Conservation (phyloP, 2,329 filamentous ascomycete species). For the Fragosphaeria purpurea region DNA sequence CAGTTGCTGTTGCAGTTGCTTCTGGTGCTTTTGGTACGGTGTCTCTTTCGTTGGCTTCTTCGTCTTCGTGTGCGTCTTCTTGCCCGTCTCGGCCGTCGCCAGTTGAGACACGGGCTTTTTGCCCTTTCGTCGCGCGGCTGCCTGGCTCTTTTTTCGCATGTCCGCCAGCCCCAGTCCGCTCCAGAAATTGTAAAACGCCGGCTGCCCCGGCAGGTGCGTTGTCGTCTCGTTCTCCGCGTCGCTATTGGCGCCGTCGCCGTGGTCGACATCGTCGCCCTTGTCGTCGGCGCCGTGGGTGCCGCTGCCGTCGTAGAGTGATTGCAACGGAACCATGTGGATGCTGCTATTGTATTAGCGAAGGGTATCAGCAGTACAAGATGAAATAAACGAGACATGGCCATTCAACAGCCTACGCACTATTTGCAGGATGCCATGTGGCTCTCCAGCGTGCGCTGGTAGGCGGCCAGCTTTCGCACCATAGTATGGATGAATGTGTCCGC, state of each 20-base stretch:
- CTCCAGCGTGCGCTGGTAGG: background rate
- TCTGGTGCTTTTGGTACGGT: background rate
- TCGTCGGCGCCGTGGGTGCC: background rate
- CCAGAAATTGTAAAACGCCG: slow-evolving; percentile 2
- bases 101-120: background rate
- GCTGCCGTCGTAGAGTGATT: background rate
- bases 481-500: background rate
- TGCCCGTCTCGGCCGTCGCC: background rate
- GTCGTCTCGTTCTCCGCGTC: background rate
- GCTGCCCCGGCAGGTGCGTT: background rate
- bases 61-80: background rate
- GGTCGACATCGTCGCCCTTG: background rate
- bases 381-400: no score
- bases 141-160: background rate
- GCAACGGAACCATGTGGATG: slow-evolving; percentile 2
- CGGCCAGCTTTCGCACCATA: background rate
- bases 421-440: slow-evolving; percentile 4
- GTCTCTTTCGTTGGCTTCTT: background rate
- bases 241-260: background rate
- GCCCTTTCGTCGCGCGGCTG: no score
- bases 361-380: background rate
- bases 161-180: background rate
- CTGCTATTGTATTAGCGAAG: background rate
- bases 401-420: background rate
- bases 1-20: background rate